These are phyloP conservation scores for Eucalyptus cloeziana DNA, from an alignment of 345 rosid genomes.

Conservation along the genomic window DNA sequence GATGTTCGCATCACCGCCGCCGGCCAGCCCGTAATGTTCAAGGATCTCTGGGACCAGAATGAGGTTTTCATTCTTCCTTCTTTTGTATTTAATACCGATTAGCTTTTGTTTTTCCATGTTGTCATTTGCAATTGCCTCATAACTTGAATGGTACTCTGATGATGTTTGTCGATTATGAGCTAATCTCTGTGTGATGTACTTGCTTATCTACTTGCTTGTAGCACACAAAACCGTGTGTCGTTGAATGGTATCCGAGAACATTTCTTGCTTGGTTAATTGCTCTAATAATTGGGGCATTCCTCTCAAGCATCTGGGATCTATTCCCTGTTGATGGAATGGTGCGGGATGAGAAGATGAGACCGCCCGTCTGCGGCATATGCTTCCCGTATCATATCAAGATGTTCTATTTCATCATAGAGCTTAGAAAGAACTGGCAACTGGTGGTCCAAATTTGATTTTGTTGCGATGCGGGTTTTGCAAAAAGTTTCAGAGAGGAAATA, in stretches of 20 bases:
- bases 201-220: neutral
- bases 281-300: neutral
- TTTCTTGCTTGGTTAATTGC: neutral
- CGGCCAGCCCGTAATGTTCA: slow-evolving; percentile 44
- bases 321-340: neutral
- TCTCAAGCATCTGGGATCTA: neutral
- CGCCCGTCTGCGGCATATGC: neutral
- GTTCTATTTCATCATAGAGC: neutral
- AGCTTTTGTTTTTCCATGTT: neutral
- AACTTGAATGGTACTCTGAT: neutral
- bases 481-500: neutral
- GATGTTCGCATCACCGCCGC: slow-evolving; percentile 55
- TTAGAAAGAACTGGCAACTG: neutral
- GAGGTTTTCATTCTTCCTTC: slow-evolving; percentile 16
- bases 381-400: neutral
- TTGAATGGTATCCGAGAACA: neutral
- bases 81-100: neutral
- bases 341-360: neutral
- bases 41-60: slow-evolving; percentile 80
- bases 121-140: neutral
- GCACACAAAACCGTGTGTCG: neutral
- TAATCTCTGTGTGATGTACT: neutral
- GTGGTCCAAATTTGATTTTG: neutral
- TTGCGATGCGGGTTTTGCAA: neutral
- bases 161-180: neutral